Conservation (phyloP, 2,329 filamentous ascomycete genomes). For the Cytospora piceae region DNA sequence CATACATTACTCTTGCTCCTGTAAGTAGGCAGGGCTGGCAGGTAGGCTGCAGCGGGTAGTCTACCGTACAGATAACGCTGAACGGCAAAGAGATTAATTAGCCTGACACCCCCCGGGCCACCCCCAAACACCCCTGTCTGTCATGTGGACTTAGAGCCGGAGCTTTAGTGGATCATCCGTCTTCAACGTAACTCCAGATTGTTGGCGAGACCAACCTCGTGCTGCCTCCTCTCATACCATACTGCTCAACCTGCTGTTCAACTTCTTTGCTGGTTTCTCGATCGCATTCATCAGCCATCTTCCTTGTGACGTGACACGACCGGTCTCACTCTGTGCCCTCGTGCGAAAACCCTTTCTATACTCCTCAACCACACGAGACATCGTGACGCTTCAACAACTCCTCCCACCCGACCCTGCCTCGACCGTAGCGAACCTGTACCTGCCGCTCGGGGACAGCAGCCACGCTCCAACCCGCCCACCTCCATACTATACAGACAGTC, state of each 20-base stretch:
- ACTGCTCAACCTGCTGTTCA: slow-evolving; percentile 9
- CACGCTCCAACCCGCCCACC: slow-evolving; percentile 11
- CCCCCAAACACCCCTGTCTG: background rate
- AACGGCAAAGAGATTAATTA: too few species aligned
- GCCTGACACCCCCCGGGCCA: too few species aligned
- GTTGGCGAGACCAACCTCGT: slow-evolving; percentile 9
- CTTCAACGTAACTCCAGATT: slow-evolving; percentile 5
- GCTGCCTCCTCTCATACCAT: background rate
- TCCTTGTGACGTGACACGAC: slow-evolving; percentile 13
- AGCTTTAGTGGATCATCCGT: slow-evolving; percentile 10
- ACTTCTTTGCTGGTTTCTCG: background rate
- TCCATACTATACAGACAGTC: slow-evolving; percentile 1
- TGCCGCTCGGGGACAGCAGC: background rate
- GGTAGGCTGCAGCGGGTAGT: too few species aligned
- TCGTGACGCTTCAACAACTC: background rate
- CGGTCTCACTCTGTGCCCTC: slow-evolving; percentile 19
- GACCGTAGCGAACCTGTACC: background rate
- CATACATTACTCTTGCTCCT: background rate
- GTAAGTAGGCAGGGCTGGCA: too few species aligned
- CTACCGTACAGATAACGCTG: too few species aligned
- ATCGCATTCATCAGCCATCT: background rate
- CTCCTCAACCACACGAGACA: slow-evolving; percentile 10
- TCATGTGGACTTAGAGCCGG: background rate
- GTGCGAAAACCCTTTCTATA: slow-evolving; percentile 13
- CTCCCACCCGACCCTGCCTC: background rate